Evolutionary conservation across 306 rosid genomes (phyloP).

Genomic region (Glycyrrhiza uralensis): DNA sequence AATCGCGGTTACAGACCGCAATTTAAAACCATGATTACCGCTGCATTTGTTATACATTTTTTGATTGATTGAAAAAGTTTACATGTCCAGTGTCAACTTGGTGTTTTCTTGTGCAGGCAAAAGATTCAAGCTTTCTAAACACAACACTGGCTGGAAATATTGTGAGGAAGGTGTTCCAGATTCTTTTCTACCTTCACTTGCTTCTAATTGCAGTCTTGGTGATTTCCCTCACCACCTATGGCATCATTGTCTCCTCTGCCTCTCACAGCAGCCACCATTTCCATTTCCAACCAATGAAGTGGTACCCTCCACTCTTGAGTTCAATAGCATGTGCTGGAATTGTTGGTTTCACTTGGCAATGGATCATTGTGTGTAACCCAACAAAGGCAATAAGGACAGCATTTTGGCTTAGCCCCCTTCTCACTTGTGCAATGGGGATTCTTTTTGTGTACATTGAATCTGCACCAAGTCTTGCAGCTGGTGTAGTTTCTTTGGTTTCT

Average conservation of each 20-base stretch:
- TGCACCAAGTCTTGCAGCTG: conserved; percentile 37
- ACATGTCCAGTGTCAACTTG: conserved; percentile 1
- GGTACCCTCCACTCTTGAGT: conserved; percentile 54
- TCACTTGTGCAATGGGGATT: conserved; percentile 36
- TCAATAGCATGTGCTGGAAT: conserved; percentile 43
- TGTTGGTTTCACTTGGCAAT: conserved; percentile 51
- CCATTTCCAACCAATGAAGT: conserved; percentile 43
- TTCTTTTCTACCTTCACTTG: conserved; percentile 45
- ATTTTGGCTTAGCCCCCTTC: conserved; percentile 59
- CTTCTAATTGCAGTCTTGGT: conserved; percentile 31
- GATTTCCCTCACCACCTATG: conserved; percentile 32
- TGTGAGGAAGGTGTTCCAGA: conserved; percentile 15
- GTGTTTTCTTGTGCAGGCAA: conserved; percentile 29
- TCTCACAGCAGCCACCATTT: conserved; percentile 19
- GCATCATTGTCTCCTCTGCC: conserved; percentile 32
- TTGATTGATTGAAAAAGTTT: background rate
- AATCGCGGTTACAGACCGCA: background rate
- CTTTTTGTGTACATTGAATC: conserved; percentile 42
- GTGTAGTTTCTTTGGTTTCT: conserved; percentile 36
- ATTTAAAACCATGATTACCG: background rate
- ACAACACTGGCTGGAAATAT: conserved; percentile 17
- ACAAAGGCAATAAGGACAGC: conserved; percentile 43
- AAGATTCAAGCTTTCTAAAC: conserved; percentile 26
- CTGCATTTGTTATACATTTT: background rate
- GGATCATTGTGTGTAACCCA: conserved; percentile 38